Base-by-base conservation (phyloP, 164 flowering plant genomes). In the Magnolia changhungtana region DNA sequence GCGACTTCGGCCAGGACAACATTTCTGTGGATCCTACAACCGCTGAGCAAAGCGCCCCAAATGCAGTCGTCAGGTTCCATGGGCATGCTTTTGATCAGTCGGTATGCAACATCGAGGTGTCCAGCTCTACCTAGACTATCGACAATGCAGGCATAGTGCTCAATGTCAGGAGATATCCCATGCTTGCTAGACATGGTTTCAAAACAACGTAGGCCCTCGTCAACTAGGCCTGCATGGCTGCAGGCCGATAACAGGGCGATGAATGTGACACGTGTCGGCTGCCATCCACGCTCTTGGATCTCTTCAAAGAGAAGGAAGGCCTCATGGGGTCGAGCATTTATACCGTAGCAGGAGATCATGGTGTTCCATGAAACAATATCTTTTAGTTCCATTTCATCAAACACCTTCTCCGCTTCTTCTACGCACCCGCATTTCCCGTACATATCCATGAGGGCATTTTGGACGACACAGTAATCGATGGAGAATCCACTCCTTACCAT, bases 361-460 rank as follows among this genome's bases (percentile, higher is more conserved):
- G 84, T 79, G 69, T 81, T 81, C 84, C 84, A 81, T 55, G 84
- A 78, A 27, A 81, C 72, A 49, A 7, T 9, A 79, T 81, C 84
- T 50, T 37, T 81, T n/a, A 1, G 21, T 7, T 21, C 65, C 77
- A 79, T 78, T 69, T 76, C 81, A 59, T 76, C 70, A 20, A 81
- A 81, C 29, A 76, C 20, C 45, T 73, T 73, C 71, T 59, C 72
- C 49, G 84, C 84, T 31, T 76, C 81, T 50, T 76, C 74, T 13
- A 73, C 69, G 64, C 81, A 81, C 13, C 84, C 84, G 50, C 84
- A 81, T 71, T 81, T 81, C 45, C 77, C 84, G 74, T 81, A 81
- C 84, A 79, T 79, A 67, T 79, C 84, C 68, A 79, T 18, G 51
- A 81, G 79, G 52, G 81, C 63, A 74, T 81, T 81, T 73, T 76